A percentile compares a stretch with the other conserved stretches of the same genome.
phyloP scores from a whole-genome alignment of 2,329 filamentous ascomycete genomes.

The Cadophora luteo-olivacea region DNA sequence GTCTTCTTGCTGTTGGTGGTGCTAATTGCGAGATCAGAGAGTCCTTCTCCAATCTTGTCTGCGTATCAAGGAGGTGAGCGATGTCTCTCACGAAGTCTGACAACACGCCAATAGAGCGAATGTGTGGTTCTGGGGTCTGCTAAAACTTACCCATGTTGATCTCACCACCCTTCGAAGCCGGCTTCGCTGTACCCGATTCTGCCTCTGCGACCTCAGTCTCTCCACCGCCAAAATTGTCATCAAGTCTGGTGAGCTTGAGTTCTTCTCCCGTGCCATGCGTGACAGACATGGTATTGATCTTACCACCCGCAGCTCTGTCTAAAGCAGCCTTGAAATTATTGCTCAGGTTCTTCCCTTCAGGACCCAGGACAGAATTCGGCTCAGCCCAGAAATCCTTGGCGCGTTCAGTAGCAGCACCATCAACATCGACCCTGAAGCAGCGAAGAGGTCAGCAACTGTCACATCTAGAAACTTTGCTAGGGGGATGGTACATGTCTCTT shows the following conservation, averaged over 20 bases:
- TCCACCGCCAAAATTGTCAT: neutral
- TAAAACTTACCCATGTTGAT: too few relatives aligned
- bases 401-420: neutral
- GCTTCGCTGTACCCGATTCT: neutral
- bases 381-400: conserved; percentile 9
- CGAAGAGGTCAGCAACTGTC: too few relatives aligned
- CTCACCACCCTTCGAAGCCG: neutral
- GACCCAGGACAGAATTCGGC: neutral
- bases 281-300: conserved; percentile 8
- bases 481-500: too few relatives aligned
- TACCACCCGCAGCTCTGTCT: conserved; percentile 13
- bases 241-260: neutral
- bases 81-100: too few relatives aligned
- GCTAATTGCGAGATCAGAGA: neutral
- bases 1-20: neutral
- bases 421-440: neutral
- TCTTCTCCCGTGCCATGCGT: neutral
- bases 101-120: too few relatives aligned
- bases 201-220: neutral
- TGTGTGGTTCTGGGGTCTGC: too few relatives aligned
- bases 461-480: too few relatives aligned
- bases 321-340: conserved; percentile 10
- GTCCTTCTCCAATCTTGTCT: neutral
- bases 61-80: too few relatives aligned
- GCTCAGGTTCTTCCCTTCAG: neutral